A percentile compares a stretch with the other conserved stretches of the same genome.
Conservation (phyloP, 2,329 filamentous ascomycete genomes). For the Aspergillus brunneoviolaceus region DNA sequence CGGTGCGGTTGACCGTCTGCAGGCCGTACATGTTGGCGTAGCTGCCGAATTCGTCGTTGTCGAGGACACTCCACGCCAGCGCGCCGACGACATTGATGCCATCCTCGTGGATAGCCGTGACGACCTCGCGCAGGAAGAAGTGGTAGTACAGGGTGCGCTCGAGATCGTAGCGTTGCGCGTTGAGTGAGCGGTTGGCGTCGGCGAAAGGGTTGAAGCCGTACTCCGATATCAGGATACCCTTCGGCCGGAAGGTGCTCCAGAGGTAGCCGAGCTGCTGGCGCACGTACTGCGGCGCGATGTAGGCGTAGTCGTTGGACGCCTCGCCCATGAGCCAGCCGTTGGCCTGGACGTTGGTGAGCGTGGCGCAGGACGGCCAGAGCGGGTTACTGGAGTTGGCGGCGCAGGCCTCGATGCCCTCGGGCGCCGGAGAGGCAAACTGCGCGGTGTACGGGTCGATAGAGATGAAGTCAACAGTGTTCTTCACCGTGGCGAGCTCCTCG, state of each 20-base stretch:
- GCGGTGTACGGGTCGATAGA: constrained; percentile 61
- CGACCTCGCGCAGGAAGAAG: constrained; percentile 54
- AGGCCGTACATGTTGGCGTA: constrained; percentile 55
- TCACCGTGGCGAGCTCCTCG: constrained; percentile 51
- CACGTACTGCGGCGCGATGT: constrained; percentile 52
- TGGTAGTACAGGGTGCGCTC: constrained; percentile 57
- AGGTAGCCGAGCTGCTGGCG: constrained; percentile 58
- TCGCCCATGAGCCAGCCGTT: constrained; percentile 62
- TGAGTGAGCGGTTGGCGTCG: constrained; percentile 46
- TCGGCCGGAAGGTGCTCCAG: constrained; percentile 56
- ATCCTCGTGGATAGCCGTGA: constrained; percentile 58
- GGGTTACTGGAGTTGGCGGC: constrained; percentile 46
- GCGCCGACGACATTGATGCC: constrained; percentile 56
- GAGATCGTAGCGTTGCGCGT: constrained; percentile 56
- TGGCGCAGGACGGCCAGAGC: constrained; percentile 55
- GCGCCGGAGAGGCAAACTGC: constrained; percentile 52
- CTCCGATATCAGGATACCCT: constrained; percentile 51
- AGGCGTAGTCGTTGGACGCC: constrained; percentile 56
- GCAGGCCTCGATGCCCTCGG: constrained; percentile 50
- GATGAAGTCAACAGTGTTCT: constrained; percentile 56
- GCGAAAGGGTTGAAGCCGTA: constrained; percentile 56
- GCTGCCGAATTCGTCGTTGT: constrained; percentile 59
- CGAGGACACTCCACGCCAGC: constrained; percentile 54
- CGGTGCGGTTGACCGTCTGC: constrained; percentile 55
- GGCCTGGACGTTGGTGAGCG: constrained; percentile 46